A percentile compares a stretch with the other conserved stretches of the same genome.
These are phyloP conservation scores for Boletellus emodensis DNA, from an alignment of 768 basidiomycete genomes.

Conservation along the genomic window DNA sequence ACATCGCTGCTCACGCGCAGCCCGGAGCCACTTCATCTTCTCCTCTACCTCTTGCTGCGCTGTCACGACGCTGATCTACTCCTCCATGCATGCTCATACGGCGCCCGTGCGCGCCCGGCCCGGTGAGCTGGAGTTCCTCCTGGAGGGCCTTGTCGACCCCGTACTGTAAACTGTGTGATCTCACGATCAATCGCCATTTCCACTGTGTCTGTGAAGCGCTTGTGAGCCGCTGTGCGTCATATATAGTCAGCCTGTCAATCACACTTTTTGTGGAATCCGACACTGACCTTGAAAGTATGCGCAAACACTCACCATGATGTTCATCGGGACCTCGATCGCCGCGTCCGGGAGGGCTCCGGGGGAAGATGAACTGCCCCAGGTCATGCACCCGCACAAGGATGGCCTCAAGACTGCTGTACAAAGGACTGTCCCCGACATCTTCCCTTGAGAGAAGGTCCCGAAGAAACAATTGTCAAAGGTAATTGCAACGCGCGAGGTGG, in stretches of 20 bases:
- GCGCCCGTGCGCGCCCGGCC: constrained; percentile 40
- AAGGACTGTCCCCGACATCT: too few relatives aligned
- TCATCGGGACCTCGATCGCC: too few relatives aligned
- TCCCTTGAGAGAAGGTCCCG: too few relatives aligned
- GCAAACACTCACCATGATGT: constrained; percentile 68
- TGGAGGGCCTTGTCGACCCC: constrained; percentile 45
- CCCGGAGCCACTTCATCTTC: constrained; percentile 47
- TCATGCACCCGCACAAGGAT: too few relatives aligned
- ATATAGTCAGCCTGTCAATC: background rate
- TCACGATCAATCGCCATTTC: constrained; percentile 40
- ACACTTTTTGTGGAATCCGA: background rate
- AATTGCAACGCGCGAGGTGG: too few relatives aligned
- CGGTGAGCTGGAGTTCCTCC: constrained; percentile 49
- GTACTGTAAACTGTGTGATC: constrained; percentile 43
- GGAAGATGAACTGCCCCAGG: too few relatives aligned
- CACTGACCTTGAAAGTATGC: constrained; percentile 71
- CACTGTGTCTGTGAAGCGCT: constrained; percentile 42
- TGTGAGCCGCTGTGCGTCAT: constrained; percentile 40
- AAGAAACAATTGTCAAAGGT: too few relatives aligned
- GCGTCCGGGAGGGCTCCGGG: too few relatives aligned
- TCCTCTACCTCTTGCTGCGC: constrained; percentile 46
- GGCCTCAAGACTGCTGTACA: too few relatives aligned
- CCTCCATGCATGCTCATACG: constrained; percentile 52
- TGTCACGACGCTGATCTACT: constrained; percentile 42
- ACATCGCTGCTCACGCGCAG: constrained; percentile 43